Base-by-base conservation (phyloP, 352 stramenopile genomes). In the Pythium coloratum region DNA sequence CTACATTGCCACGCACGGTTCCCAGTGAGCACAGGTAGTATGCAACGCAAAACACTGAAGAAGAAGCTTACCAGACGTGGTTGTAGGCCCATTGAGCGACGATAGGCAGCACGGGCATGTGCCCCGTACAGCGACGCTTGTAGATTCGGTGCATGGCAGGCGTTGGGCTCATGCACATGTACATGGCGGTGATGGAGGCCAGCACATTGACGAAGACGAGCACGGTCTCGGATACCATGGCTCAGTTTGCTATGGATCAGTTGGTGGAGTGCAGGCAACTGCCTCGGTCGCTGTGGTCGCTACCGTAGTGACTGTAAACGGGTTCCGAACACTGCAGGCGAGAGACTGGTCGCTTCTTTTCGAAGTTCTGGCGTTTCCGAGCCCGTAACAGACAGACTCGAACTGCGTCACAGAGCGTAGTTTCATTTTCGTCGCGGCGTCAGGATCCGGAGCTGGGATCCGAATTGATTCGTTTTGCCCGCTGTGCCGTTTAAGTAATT, bases 161-260 rank as follows among this genome's bases (percentile, higher is more conserved):
- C 30, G 60, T 47, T 4, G 76, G 77, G 40, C 73, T 83, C 40
- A 83, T 79, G 54, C 64, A 81, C 77, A 86, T 86, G 55, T 79
- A 76, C 20, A 80, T 46, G 4, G 77, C 69, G 6, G 73, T 78
- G 33, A 66, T 54, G 12, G 77, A 82, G 20, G 77, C 71, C 12
- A 81, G 42, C 13, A 83, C 51, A n/a, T 78, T 74, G 46, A 83
- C 68, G 8, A 76, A 59, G 16, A 71, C 33, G 24, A 77, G 34
- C 7, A 70, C 34, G 18, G 69, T 51, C n/a, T 66, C 36, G 34
- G 62, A 64, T 13, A 36, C 61, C 62, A 70, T 70, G 40, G 18
- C 24, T 46, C 3, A 8, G 16, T 50, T 24, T 4, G 16, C 3
- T 28, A 16, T 50, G n/a, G 42, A 10, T 16, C 26, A 12, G 36